A percentile compares a stretch with the other conserved stretches of the same genome.
Evolutionary conservation across 805 yeast genomes (phyloP).

Genomic region (Suhomyces xylopsoci): DNA sequence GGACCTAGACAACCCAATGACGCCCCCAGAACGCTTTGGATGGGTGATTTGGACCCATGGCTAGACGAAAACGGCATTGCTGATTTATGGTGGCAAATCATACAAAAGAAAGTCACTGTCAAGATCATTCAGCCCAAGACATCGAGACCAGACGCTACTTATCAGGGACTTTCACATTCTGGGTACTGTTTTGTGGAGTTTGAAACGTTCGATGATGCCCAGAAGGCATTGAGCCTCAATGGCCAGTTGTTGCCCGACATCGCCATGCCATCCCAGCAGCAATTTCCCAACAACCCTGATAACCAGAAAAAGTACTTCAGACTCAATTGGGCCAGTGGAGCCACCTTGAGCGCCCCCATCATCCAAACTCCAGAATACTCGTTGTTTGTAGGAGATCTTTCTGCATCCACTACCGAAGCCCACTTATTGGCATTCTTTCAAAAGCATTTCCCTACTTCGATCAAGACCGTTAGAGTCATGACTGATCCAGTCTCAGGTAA

Average conservation of each 20-base stretch:
- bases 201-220: constrained; percentile 64
- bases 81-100: constrained; percentile 56
- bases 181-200: constrained; percentile 83
- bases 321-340: constrained; percentile 83
- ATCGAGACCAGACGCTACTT: constrained; percentile 19
- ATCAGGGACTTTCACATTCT: constrained; percentile 30
- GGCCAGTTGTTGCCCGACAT: constrained; percentile 62
- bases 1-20: constrained; percentile 13
- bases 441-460: constrained; percentile 55
- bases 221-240: constrained; percentile 62
- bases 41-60: constrained; percentile 85
- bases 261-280: constrained; percentile 44
- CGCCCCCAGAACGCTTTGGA: constrained; percentile 78
- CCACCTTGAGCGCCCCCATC: constrained; percentile 67
- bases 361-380: constrained; percentile 75
- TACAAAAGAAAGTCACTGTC: constrained; percentile 57
- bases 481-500: constrained; percentile 79
- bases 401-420: constrained; percentile 78
- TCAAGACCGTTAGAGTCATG: constrained; percentile 81
- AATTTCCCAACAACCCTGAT: constrained; percentile 40
- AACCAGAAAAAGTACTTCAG: constrained; percentile 61
- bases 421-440: constrained; percentile 72
- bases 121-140: constrained; percentile 57
- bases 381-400: constrained; percentile 77
- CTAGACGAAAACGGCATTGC: constrained; percentile 59